Evolutionary conservation across 768 basidiomycete genomes (phyloP).

Genomic region (Naganishia friedmannii): DNA sequence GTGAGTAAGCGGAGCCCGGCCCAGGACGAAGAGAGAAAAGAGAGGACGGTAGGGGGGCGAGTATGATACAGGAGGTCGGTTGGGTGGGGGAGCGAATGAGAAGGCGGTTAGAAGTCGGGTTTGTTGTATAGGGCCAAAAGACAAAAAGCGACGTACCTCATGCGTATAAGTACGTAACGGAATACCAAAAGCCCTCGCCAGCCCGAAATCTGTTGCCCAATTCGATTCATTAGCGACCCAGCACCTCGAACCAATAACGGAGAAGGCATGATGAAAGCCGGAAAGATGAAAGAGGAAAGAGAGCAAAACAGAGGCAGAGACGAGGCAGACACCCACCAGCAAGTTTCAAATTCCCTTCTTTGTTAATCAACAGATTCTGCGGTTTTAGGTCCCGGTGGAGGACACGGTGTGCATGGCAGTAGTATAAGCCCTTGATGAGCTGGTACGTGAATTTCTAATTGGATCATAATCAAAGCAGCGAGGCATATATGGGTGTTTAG

Average conservation of each 20-base stretch:
- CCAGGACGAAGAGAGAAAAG: too few relatives aligned
- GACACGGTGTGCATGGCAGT: constrained; percentile 92
- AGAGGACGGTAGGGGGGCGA: too few relatives aligned
- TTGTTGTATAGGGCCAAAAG: too few relatives aligned
- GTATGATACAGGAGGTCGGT: too few relatives aligned
- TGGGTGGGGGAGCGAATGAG: too few relatives aligned
- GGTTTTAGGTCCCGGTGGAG: constrained; percentile 97
- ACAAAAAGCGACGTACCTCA: constrained; percentile 61
- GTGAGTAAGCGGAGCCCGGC: too few relatives aligned
- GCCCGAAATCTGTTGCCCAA: constrained; percentile 70
- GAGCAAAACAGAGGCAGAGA: too few relatives aligned
- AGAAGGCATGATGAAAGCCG: too few relatives aligned
- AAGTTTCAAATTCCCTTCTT: constrained; percentile 83
- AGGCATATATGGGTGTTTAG: constrained; percentile 28
- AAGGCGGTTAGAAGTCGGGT: too few relatives aligned
- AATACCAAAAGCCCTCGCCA: constrained; percentile 95
- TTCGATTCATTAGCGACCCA: not conserved
- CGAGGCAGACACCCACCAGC: constrained; percentile 54
- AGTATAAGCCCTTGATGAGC: constrained; percentile 81
- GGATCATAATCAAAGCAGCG: too few relatives aligned
- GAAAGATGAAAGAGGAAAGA: too few relatives aligned
- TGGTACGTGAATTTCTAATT: constrained; percentile 91
- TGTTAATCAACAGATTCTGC: constrained; percentile 90
- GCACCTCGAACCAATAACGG: too few relatives aligned
- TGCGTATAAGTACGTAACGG: constrained; percentile 99